Conservation (phyloP, 441 rosid genomes). For the Erodium moschatum region DNA sequence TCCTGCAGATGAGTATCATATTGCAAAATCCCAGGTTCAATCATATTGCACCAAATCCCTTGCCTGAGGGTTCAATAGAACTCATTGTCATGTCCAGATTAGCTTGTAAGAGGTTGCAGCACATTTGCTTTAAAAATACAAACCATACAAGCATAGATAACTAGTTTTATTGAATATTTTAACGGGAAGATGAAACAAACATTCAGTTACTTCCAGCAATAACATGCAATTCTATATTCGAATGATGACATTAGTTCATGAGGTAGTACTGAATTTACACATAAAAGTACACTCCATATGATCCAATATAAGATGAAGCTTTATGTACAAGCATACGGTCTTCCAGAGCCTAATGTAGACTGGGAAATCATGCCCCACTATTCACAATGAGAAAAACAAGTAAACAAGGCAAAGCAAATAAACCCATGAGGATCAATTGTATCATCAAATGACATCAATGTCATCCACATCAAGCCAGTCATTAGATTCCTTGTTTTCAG, state of each 20-base stretch:
- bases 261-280: constrained; percentile 7
- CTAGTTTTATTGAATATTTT: no score
- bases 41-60: no score
- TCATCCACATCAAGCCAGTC: constrained; percentile 65
- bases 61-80: no score
- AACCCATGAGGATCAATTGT: not conserved
- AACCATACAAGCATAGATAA: no score
- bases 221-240: constrained; percentile 2
- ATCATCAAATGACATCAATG: constrained; percentile 38
- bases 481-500: constrained; percentile 47
- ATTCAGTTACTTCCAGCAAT: not conserved
- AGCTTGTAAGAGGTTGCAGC: no score
- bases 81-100: no score
- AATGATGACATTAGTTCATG: constrained; percentile 2
- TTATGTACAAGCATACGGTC: constrained; percentile 37
- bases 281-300: not conserved
- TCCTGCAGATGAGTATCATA: no score
- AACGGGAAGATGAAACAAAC: no score
- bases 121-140: no score
- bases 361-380: constrained; percentile 28
- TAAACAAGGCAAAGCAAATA: constrained; percentile 16
- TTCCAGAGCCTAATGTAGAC: constrained; percentile 10
- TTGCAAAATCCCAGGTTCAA: no score
- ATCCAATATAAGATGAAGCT: constrained; percentile 23
- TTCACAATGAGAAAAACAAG: constrained; percentile 26